phyloP scores from a whole-genome alignment of 495 filamentous ascomycete genomes.

The Xanthoparmelia taractica region DNA sequence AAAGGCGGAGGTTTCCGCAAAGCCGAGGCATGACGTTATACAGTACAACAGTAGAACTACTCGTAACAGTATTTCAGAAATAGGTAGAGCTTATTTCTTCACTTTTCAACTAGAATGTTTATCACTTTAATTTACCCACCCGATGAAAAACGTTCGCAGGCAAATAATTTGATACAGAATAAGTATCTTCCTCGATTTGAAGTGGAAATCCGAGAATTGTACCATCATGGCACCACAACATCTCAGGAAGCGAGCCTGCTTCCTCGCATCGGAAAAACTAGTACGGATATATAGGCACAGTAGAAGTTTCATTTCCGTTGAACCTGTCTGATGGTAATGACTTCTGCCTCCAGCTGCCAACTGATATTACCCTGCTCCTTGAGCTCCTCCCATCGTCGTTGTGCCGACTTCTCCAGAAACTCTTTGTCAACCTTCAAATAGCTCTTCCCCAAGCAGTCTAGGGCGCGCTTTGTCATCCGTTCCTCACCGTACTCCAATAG shows the following conservation, averaged over 20 bases:
- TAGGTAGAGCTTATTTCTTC: too few relatives aligned
- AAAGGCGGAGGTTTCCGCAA: neutral
- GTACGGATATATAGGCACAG: too few relatives aligned
- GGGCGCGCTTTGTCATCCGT: conserved; percentile 57
- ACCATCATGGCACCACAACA: too few relatives aligned
- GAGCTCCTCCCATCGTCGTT: conserved; percentile 59
- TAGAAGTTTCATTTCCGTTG: conserved; percentile 30
- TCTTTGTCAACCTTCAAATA: conserved; percentile 64
- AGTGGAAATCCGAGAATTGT: too few relatives aligned
- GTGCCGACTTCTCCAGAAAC: conserved; percentile 52
- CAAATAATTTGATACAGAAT: too few relatives aligned
- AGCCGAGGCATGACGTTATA: conserved; percentile 19
- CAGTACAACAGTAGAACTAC: neutral
- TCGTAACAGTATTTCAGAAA: too few relatives aligned
- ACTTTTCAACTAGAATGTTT: too few relatives aligned
- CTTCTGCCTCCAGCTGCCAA: conserved; percentile 67
- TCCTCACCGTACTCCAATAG: conserved; percentile 76
- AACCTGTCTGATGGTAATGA: conserved; percentile 60
- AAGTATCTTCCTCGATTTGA: too few relatives aligned
- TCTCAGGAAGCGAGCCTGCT: neutral
- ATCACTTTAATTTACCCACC: too few relatives aligned
- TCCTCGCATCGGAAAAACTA: too few relatives aligned
- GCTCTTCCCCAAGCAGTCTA: conserved; percentile 75
- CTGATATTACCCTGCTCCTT: conserved; percentile 57
- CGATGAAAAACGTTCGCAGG: too few relatives aligned